A percentile compares a stretch with the other conserved stretches of the same genome.
These are phyloP conservation scores for Oryza australiensis DNA, from an alignment of 176 grass and related monocot species.

Conservation along the genomic window DNA sequence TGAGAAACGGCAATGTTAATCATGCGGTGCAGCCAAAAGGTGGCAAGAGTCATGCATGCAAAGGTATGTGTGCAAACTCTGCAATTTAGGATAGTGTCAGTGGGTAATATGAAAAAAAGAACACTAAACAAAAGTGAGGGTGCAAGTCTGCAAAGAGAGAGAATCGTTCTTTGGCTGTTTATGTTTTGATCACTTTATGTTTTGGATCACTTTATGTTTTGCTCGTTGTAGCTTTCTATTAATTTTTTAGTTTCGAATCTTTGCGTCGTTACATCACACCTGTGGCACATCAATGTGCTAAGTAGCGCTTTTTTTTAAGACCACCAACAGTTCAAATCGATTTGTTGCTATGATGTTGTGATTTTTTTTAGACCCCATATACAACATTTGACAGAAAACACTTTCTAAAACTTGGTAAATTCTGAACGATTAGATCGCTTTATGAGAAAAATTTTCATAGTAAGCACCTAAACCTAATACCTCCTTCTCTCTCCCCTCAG, in stretches of 20 bases:
- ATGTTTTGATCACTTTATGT: background rate
- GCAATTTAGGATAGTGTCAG: background rate
- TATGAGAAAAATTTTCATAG: no score
- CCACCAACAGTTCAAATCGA: background rate
- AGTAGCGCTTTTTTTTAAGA: background rate
- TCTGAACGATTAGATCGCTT: no score
- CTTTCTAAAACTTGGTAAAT: no score
- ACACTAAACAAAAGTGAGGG: no score
- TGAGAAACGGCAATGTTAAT: background rate
- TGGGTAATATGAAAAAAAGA: background rate
- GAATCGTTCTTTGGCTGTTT: background rate
- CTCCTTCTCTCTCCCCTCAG: no score
- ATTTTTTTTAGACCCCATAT: no score
- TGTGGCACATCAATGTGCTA: background rate
- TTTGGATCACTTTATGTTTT: background rate
- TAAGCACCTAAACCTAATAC: no score
- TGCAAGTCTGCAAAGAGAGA: background rate
- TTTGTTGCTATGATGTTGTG: no score
- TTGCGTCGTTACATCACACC: background rate
- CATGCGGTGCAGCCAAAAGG: background rate
- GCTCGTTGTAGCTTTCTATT: background rate
- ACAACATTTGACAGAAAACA: no score
- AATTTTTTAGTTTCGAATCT: background rate
- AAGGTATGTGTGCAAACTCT: background rate
- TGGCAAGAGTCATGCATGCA: constrained; percentile 2